Evolutionary conservation across 768 basidiomycete genomes (phyloP), one percentile per base, ranked within the genome.

Genomic region (Rhodotorula toruloides): DNA sequence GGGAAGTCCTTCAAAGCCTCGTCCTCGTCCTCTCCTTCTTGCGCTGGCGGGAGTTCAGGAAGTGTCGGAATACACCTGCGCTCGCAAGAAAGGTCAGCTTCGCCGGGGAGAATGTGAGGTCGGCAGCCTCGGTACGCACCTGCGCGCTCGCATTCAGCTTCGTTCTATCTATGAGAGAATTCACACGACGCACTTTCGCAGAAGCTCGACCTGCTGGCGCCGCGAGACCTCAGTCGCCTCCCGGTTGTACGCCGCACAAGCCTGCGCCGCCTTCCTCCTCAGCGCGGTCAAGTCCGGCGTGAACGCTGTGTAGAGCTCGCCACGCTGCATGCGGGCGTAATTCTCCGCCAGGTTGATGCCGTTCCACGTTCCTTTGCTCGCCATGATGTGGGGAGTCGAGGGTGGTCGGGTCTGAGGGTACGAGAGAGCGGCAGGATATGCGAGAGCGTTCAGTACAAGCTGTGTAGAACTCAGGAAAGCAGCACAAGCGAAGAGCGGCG

Each of bases 221-320:
- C 68, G 16, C 32, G 56, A 34, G 1, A 55, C 57, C 7, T 65
- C 53, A 5, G 13, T 27, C 25, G 63, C 64, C 5, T 42, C 25
- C 22, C 48, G 44, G 48, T 70, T 70, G 61, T 62, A 70, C 12
- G 22, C 34, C 4, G 53, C 42, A 37, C 68, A 70, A 0, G 68
- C 68, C 21, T 54, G 54, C 1, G 48, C 32, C 2, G 61, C 60
- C 12, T 27, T 31, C 9, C 50, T 36, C 1, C 68, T 43, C 25
- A 55, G 61, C 11, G 53, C 55, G 25, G 42, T 59, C 11, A 70
- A 31, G 40, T 70, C 58, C 6, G 68, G 68, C 22, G 59, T 53
- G 61, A 70, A 70, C 4, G 68, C 68, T 0, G 53, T 50, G 57
- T 70, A 70, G 17, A 70, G 61, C 43, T 70, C 60, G 34, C 68